Evolutionary conservation across 371 early-diverging fungal species (phyloP), one percentile per base, ranked within the genome.

Genomic region (Mortierella sp.): DNA sequence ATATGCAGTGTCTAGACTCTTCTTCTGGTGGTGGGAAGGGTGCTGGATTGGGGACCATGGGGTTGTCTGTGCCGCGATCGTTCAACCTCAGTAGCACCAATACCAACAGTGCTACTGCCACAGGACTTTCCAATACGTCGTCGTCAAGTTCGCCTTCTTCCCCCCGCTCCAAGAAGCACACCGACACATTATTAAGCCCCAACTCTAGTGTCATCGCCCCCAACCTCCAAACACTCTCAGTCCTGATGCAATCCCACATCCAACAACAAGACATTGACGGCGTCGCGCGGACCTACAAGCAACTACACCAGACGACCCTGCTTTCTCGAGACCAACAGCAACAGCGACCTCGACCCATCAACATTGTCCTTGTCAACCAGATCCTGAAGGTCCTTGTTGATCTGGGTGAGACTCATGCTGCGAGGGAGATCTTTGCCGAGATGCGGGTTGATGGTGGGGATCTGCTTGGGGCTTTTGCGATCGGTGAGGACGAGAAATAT

Each of bases 151-250:
- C 28, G 10, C 9, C n/a, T 3, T 28, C 28, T 1, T 63, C 63
- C 1, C 3, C 14, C 1, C 47, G 34, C 24, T 73, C 55, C 16
- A 73, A 14, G 42, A 28, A 26, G 45, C 31, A 54, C 14, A 34
- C 63, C 9, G 28, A 34, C 45, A 21, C 50, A 19, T 28, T 42
- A 19, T 28, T 38, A 1, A 31, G 54, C 10, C 28, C 28, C 47
- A 58, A 0, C 10, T 24, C 26, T 31, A 26, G 0, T 24, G 47
- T 11, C 10, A 57, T 71, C 16, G 45, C 31, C 0, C 82, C 86
- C 10, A 85, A 85, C 54, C 42, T 78, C 21, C 82, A 85, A 70
- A 85, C 82, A 6, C 70, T 80, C 21, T 85, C 86, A 3, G 86
- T 85, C 16, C 52, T 85, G 47, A 82, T 85, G 82, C 75, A 85